Evolutionary conservation across 2,329 filamentous ascomycete species (phyloP).

Genomic region (Davidsoniella neocaledoniae): DNA sequence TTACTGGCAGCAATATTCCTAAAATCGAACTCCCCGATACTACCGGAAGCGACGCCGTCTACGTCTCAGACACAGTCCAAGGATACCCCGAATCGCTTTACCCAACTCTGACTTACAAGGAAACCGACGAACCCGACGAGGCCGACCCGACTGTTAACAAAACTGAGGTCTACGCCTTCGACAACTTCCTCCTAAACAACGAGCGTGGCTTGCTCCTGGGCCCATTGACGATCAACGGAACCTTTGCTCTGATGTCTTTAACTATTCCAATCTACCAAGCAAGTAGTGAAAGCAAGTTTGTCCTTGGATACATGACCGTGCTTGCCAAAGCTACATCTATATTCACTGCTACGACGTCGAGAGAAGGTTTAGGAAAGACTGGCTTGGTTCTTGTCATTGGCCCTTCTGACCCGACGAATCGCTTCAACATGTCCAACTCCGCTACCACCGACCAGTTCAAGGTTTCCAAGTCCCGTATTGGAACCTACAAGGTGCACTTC

Average conservation of each 20-base stretch:
- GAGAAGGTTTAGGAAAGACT: constrained; percentile 53
- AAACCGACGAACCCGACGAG: constrained; percentile 25
- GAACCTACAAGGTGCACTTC: constrained; percentile 31
- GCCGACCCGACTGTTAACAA: constrained; percentile 24
- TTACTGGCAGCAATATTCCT: constrained; percentile 35
- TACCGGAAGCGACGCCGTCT: constrained; percentile 38
- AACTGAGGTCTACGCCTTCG: constrained; percentile 20
- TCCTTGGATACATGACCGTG: constrained; percentile 72
- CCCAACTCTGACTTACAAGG: constrained; percentile 57
- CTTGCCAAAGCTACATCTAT: constrained; percentile 53
- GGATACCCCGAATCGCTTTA: constrained; percentile 61
- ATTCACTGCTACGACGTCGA: constrained; percentile 41
- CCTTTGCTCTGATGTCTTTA: constrained; percentile 61
- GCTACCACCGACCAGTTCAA: constrained; percentile 24
- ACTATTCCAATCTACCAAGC: constrained; percentile 53
- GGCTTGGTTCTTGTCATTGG: constrained; percentile 57
- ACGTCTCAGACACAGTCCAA: constrained; percentile 42
- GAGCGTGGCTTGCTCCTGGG: constrained; percentile 54
- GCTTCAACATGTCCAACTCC: constrained; percentile 38
- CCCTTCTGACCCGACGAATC: constrained; percentile 48
- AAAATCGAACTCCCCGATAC: constrained; percentile 44
- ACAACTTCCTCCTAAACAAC: constrained; percentile 33
- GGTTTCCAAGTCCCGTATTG: constrained; percentile 13
- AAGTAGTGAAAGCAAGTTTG: constrained; percentile 16
- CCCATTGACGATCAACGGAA: constrained; percentile 53